Evolutionary conservation across 495 filamentous ascomycete genomes (phyloP), one percentile per base, ranked within the genome.

Genomic region (Ramalina peruviana): DNA sequence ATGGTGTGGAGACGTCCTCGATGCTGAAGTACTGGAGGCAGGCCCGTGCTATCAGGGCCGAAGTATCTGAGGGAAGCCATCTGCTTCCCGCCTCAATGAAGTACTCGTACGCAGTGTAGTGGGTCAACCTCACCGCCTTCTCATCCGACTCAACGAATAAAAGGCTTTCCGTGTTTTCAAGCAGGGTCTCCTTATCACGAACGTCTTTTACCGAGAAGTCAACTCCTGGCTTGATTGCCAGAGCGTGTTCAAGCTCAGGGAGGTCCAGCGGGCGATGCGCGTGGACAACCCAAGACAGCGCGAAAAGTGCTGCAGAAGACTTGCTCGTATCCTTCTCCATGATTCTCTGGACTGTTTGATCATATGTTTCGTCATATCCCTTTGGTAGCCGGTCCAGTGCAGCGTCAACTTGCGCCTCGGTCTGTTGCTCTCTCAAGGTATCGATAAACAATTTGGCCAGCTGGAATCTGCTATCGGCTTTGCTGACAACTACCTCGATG

Each of bases 61-160:
- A 50, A 17, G 49, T 48, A 26, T 42, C 43, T 1, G 46, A 33
- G 19, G 6, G 13, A 41, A 65, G 58, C 51, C 55, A 59, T 10
- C 44, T 36, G 2, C 52, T 21, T 5, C 48, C 51, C 16, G 23
- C 52, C 6, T 54, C 43, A n/a, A 54, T 46, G 21, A 65, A 58
- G 25, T 63, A 65, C 36, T 61, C 53, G 20, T 55, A 46, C 3
- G 54, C 49, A 1, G 60, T 61, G 4, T 21, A 40, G 41, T 63
- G 57, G 30, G 50, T 51, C 0, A 65, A 45, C 40, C 57, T 50
- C 3, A 62, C 58, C 1, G 40, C 47, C 1, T 7, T 36, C 0
- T 52, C 42, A 40, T 58, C 52, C 4, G 7, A 17, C 0, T 46
- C 48, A 17, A 63, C 49, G 1, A 36, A 50, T 0, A 65, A 21